These are phyloP conservation scores for Brassica hybrid DNA, from an alignment of 441 rosid species.

Conservation along the genomic window DNA sequence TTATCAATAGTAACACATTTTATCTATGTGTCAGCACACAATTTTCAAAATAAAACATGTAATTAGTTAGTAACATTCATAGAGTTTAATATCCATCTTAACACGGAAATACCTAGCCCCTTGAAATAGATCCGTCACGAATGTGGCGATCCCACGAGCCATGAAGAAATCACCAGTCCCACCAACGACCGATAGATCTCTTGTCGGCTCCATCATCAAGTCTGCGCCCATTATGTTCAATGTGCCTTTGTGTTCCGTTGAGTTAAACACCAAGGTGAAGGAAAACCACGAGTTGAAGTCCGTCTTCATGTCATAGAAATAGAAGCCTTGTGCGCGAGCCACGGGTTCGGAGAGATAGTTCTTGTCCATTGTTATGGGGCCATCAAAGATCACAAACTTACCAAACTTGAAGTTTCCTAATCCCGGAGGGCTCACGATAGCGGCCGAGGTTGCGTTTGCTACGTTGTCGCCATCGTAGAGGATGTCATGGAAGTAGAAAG, in stretches of 20 bases:
- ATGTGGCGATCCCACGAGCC: slow-evolving; percentile 88
- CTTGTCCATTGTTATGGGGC: slow-evolving; percentile 78
- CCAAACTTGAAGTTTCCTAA: slow-evolving; percentile 82
- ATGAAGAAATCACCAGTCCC: slow-evolving; percentile 89
- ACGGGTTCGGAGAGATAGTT: slow-evolving; percentile 63
- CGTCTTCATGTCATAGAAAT: slow-evolving; percentile 70
- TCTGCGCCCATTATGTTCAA: slow-evolving; percentile 78
- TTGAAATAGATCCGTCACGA: slow-evolving; percentile 76
- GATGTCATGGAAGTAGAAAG: slow-evolving; percentile 75
- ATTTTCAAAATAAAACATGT: slow-evolving; percentile 2
- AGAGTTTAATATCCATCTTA: slow-evolving; percentile 67
- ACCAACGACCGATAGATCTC: slow-evolving; percentile 82
- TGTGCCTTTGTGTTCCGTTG: slow-evolving; percentile 65
- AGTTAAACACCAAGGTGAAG: slow-evolving; percentile 69
- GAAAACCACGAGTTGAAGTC: slow-evolving; percentile 79
- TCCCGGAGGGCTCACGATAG: slow-evolving; percentile 69
- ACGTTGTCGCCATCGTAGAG: slow-evolving; percentile 76
- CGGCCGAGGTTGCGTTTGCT: slow-evolving; percentile 73
- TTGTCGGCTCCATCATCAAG: slow-evolving; percentile 77
- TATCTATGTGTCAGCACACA: slow-evolving; percentile 20
- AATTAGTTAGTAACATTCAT: slow-evolving; percentile 65
- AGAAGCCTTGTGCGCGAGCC: slow-evolving; percentile 89
- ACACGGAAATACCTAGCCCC: slow-evolving; percentile 79
- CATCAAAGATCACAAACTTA: slow-evolving; percentile 74
- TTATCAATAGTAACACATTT: slow-evolving; percentile 24